These are phyloP conservation scores for Jatropha curcas DNA, from an alignment of 345 rosid genomes.

Conservation along the genomic window DNA sequence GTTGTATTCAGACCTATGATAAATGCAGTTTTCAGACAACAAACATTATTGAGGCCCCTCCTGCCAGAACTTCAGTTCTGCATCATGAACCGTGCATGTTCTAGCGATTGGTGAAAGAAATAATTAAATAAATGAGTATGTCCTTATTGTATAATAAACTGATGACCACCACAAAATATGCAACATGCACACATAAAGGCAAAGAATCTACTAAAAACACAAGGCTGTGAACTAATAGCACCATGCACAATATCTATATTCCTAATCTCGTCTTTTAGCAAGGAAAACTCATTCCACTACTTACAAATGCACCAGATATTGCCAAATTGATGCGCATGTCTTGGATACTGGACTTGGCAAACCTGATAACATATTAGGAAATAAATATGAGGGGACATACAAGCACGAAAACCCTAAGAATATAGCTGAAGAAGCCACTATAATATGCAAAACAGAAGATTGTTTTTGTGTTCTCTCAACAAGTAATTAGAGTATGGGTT, in stretches of 20 bases:
- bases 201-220: slow-evolving; percentile 16
- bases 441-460: neutral
- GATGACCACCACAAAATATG: neutral
- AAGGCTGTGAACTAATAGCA: neutral
- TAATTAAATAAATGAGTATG: neutral
- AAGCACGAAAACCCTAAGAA: neutral
- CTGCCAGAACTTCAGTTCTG: neutral
- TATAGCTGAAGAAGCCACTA: neutral
- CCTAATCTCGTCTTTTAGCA: neutral
- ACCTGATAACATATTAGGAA: slow-evolving; percentile 48
- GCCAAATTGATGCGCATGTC: slow-evolving; percentile 82
- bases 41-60: neutral
- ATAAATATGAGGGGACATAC: slow-evolving; percentile 3
- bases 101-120: neutral
- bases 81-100: neutral
- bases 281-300: slow-evolving; percentile 28
- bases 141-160: neutral
- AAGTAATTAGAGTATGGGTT: neutral
- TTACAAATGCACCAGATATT: slow-evolving; percentile 87
- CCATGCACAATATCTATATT: neutral
- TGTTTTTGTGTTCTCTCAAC: neutral
- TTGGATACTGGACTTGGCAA: slow-evolving; percentile 58
- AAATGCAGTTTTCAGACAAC: slow-evolving; percentile 2
- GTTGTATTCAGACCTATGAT: neutral
- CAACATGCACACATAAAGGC: neutral